Conservation (phyloP, 108 stramenopile species). For the Craspedostauros australis region DNA sequence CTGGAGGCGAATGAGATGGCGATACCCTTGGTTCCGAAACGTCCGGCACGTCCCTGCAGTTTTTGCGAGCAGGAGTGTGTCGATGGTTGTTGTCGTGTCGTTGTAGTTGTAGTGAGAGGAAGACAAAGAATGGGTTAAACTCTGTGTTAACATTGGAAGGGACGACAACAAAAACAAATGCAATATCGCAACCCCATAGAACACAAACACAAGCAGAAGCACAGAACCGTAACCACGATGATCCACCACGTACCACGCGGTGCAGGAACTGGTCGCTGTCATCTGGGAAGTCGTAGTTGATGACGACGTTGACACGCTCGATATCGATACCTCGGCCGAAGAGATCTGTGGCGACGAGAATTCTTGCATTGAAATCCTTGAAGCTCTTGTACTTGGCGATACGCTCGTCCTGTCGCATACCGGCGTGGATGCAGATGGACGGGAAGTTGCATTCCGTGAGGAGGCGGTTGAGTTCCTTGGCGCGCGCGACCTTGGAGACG, state of each 20-base stretch:
- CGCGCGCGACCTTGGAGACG: slow-evolving; percentile 93
- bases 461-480: slow-evolving; percentile 89
- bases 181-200: not conserved
- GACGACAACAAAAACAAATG: not conserved
- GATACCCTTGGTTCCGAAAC: slow-evolving; percentile 99
- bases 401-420: slow-evolving; percentile 95
- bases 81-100: no score
- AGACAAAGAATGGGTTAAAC: no score
- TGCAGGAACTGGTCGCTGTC: slow-evolving; percentile 98
- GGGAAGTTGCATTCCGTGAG: slow-evolving; percentile 99
- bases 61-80: no score
- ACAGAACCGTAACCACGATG: not conserved
- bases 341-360: slow-evolving; percentile 98
- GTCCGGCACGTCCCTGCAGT: slow-evolving; percentile 87
- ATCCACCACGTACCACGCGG: slow-evolving; percentile 35
- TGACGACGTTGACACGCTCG: slow-evolving; percentile 99
- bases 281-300: slow-evolving; percentile 99
- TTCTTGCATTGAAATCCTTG: slow-evolving; percentile 97
- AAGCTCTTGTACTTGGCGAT: slow-evolving; percentile 96
- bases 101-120: no score
- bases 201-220: not conserved
- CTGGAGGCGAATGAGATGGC: slow-evolving; percentile 97
- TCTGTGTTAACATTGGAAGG: not conserved
- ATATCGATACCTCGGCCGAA: slow-evolving; percentile 99
- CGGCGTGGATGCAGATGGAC: slow-evolving; percentile 96